These are phyloP conservation scores for Penicillium sp. DNA, from an alignment of 2,329 filamentous ascomycete genomes.

Conservation along the genomic window DNA sequence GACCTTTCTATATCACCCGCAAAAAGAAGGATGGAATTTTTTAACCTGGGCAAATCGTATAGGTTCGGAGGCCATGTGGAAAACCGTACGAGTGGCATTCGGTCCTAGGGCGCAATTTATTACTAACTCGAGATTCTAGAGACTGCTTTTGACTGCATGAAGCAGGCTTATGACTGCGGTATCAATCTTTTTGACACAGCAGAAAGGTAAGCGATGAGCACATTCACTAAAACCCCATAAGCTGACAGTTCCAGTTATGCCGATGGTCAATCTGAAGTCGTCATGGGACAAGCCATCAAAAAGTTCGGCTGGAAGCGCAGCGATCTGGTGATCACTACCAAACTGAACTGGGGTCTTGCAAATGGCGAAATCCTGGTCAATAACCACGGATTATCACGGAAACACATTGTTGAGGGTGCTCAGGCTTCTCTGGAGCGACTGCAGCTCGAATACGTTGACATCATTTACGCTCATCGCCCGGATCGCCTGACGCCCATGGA, in stretches of 20 bases:
- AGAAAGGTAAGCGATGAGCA: constrained; percentile 38
- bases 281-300: constrained; percentile 38
- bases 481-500: constrained; percentile 69
- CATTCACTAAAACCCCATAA: constrained; percentile 44
- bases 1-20: background rate
- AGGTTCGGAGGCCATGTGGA: constrained; percentile 19
- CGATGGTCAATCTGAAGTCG: background rate
- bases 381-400: constrained; percentile 67
- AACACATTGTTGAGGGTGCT: constrained; percentile 68
- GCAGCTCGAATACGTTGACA: constrained; percentile 66
- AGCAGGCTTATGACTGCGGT: constrained; percentile 57
- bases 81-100: background rate
- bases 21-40: background rate
- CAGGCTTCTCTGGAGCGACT: constrained; percentile 61
- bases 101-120: background rate
- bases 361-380: constrained; percentile 55
- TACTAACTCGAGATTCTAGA: background rate
- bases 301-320: constrained; percentile 59
- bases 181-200: constrained; percentile 62
- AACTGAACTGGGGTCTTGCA: constrained; percentile 64
- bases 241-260: background rate
- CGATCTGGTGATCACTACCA: constrained; percentile 46
- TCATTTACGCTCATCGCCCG: constrained; percentile 70
- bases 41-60: constrained; percentile 10
- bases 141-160: constrained; percentile 38